phyloP scores from a whole-genome alignment of 2,329 filamentous ascomycete species.

The Penicillium sp. region DNA sequence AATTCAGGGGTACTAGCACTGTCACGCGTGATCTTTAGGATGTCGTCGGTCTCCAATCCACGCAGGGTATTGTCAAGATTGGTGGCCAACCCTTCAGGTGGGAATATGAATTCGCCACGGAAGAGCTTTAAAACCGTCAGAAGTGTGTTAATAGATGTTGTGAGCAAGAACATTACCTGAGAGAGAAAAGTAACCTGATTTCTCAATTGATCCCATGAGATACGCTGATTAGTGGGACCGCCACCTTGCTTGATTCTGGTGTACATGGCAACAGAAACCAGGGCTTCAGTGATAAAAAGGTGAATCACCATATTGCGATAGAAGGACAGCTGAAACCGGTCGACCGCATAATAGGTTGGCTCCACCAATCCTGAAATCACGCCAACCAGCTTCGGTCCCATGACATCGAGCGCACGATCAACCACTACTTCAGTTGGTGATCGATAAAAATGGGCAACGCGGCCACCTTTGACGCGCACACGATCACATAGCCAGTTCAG shows the following conservation, averaged over 20 bases:
- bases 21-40: conserved; percentile 62
- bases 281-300: conserved; percentile 86
- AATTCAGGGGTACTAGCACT: conserved; percentile 53
- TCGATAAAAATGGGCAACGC: conserved; percentile 87
- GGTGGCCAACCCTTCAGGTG: conserved; percentile 69
- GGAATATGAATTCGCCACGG: conserved; percentile 94
- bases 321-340: conserved; percentile 94
- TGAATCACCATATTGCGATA: conserved; percentile 99
- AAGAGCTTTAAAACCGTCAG: conserved; percentile 58
- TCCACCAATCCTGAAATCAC: conserved; percentile 73
- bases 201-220: conserved; percentile 65
- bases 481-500: conserved; percentile 85
- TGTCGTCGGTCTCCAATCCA: conserved; percentile 69
- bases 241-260: conserved; percentile 84
- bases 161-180: conserved; percentile 40
- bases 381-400: conserved; percentile 84
- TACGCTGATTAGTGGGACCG: conserved; percentile 72
- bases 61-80: conserved; percentile 77
- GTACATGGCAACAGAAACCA: conserved; percentile 88
- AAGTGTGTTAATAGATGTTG: not conserved
- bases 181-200: conserved; percentile 85
- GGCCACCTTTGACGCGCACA: conserved; percentile 77
- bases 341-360: conserved; percentile 88
- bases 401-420: conserved; percentile 81
- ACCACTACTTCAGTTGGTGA: conserved; percentile 74